Percentiles rank a stretch among this genome's conserved stretches.
Conservation (phyloP, 495 filamentous ascomycete genomes). For the Clavariopsis aquatica region DNA sequence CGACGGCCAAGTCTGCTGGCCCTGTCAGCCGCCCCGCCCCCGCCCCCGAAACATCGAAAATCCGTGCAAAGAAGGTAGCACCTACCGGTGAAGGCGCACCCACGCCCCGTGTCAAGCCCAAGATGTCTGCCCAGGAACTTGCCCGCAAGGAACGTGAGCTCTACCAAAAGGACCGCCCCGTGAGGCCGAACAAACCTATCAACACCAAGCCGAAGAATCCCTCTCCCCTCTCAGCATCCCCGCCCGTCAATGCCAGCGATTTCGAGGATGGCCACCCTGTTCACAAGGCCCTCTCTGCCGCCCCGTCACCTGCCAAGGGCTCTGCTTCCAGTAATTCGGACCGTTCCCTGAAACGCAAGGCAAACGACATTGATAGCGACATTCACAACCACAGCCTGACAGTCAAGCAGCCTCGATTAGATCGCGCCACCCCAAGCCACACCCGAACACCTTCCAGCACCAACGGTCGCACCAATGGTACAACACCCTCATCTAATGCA, state of each 20-base stretch:
- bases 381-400: conserved; percentile 33
- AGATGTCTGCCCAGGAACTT: conserved; percentile 8
- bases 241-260: conserved; percentile 41
- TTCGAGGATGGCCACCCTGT: conserved; percentile 36
- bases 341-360: conserved; percentile 41
- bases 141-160: conserved; percentile 5
- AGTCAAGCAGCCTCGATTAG: conserved; percentile 31
- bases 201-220: conserved; percentile 41
- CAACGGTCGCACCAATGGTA: conserved; percentile 18
- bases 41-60: conserved; percentile 8
- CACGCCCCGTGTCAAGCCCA: conserved; percentile 25
- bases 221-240: conserved; percentile 39
- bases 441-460: conserved; percentile 24
- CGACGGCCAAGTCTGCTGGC: conserved; percentile 5
- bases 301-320: conserved; percentile 34
- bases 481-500: conserved; percentile 20
- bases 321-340: conserved; percentile 29
- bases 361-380: conserved; percentile 36
- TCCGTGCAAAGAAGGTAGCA: conserved; percentile 21
- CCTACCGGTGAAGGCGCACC: conserved; percentile 7
- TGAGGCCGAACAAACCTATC: conserved; percentile 22
- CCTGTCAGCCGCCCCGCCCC: neutral
- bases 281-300: conserved; percentile 34
- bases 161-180: conserved; percentile 1
- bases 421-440: conserved; percentile 23